Evolutionary conservation across 2,329 filamentous ascomycete species (phyloP).

Genomic region (Dactylonectria estremocensis): DNA sequence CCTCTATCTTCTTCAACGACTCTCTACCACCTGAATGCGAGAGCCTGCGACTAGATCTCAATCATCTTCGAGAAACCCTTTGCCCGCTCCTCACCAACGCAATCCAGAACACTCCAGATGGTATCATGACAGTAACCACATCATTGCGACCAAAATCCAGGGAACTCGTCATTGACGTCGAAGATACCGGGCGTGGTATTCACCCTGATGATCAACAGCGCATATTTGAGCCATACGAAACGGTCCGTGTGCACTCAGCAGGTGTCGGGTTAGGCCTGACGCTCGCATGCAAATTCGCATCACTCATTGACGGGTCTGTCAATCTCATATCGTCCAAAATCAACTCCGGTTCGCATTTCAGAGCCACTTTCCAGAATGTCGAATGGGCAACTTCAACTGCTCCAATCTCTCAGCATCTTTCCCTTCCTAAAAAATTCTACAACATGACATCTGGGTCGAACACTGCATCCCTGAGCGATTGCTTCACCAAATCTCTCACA

Average conservation of each 20-base stretch:
- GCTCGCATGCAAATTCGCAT: conserved; percentile 58
- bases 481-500: conserved; percentile 25
- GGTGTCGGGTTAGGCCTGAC: conserved; percentile 61
- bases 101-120: conserved; percentile 56
- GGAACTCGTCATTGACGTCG: conserved; percentile 56
- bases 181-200: conserved; percentile 61
- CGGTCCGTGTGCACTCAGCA: conserved; percentile 54
- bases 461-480: background rate
- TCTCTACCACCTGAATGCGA: conserved; percentile 39
- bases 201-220: conserved; percentile 51
- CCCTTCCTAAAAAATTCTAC: too few relatives aligned
- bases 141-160: conserved; percentile 50
- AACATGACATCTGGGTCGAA: background rate
- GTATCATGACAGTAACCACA: conserved; percentile 54
- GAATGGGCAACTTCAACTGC: conserved; percentile 6
- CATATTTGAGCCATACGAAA: conserved; percentile 62
- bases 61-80: conserved; percentile 59
- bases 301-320: conserved; percentile 56
- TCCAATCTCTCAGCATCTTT: too few relatives aligned
- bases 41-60: conserved; percentile 54
- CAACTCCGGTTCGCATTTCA: conserved; percentile 58
- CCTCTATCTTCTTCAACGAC: conserved; percentile 39
- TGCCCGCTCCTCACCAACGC: conserved; percentile 60
- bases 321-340: conserved; percentile 54
- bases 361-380: conserved; percentile 38